Percentiles rank a stretch among this genome's conserved stretches.
These are phyloP conservation scores for Zea mays DNA, from an alignment of 176 grass and related monocot genomes.

Conservation along the genomic window DNA sequence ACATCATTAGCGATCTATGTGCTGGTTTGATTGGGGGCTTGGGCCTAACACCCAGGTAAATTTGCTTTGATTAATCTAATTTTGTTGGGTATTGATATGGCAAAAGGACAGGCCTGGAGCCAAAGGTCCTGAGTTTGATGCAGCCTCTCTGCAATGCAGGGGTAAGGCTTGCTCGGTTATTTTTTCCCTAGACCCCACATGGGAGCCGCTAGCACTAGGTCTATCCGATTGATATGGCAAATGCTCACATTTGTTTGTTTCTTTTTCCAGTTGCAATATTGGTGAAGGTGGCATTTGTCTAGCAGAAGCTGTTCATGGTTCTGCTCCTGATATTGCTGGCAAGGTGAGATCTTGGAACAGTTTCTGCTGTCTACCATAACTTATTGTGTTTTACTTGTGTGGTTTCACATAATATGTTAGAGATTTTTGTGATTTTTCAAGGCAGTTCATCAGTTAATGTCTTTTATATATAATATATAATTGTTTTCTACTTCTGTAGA, in stretches of 20 bases:
- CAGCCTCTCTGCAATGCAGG: no score
- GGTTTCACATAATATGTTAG: background rate
- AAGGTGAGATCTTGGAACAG: constrained; percentile 49
- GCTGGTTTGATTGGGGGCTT: constrained; percentile 92
- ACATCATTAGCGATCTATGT: constrained; percentile 98
- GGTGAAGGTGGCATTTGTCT: constrained; percentile 96
- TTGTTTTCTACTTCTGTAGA: background rate
- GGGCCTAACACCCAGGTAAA: constrained; percentile 93
- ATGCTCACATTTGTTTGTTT: constrained; percentile 18
- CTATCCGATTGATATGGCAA: no score
- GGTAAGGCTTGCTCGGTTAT: no score
- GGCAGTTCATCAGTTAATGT: constrained; percentile 3
- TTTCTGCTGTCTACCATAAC: background rate
- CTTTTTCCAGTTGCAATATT: constrained; percentile 75
- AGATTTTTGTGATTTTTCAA: background rate
- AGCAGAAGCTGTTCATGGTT: constrained; percentile 97
- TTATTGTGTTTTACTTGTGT: background rate
- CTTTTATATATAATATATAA: background rate
- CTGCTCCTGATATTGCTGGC: constrained; percentile 95
- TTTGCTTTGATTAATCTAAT: constrained; percentile 20
- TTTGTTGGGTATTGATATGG: background rate
- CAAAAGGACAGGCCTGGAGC: background rate
- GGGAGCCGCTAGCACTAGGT: no score
- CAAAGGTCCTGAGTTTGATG: no score
- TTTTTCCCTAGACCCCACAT: no score